A percentile compares a stretch with the other conserved stretches of the same genome.
Evolutionary conservation across 257 asterid genomes (phyloP).

Genomic region (Paulownia fortunei): DNA sequence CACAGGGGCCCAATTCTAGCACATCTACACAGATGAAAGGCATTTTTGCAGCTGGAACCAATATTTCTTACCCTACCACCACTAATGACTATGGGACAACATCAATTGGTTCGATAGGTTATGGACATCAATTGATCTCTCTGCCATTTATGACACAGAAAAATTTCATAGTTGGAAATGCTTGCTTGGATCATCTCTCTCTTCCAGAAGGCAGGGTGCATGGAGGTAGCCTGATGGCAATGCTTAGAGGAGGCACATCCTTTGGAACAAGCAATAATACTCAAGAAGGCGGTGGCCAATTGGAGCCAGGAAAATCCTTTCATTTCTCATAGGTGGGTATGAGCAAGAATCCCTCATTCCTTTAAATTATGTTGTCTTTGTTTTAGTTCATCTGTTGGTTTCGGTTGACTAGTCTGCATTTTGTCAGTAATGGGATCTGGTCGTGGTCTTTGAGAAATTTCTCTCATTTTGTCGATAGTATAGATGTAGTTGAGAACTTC

Average conservation of each 20-base stretch:
- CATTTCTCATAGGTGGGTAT: constrained; percentile 35
- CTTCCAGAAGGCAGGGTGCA: constrained; percentile 82
- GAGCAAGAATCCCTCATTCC: not conserved
- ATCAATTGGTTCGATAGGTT: constrained; percentile 30
- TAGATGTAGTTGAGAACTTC: not conserved
- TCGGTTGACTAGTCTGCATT: not conserved
- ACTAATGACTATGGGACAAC: constrained; percentile 5
- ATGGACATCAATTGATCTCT: constrained; percentile 19
- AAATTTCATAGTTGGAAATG: constrained; percentile 9
- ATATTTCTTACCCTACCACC: constrained; percentile 12
- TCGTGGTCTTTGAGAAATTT: not conserved
- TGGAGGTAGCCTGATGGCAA: constrained; percentile 72
- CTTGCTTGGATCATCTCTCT: constrained; percentile 36
- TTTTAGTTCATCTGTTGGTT: constrained; percentile 19
- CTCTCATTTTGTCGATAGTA: not conserved
- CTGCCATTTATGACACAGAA: constrained; percentile 22
- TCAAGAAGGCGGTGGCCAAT: constrained; percentile 21
- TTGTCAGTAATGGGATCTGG: not conserved
- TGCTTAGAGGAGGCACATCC: constrained; percentile 52
- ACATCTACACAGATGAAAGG: constrained; percentile 16
- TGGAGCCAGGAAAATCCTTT: constrained; percentile 24
- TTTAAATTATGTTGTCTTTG: not conserved
- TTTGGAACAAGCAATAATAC: constrained; percentile 13
- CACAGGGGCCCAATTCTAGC: constrained; percentile 20
- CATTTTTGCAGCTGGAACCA: not conserved